Conservation (phyloP, 1,284 basidiomycete genomes). For the Pterulicium gracile region DNA sequence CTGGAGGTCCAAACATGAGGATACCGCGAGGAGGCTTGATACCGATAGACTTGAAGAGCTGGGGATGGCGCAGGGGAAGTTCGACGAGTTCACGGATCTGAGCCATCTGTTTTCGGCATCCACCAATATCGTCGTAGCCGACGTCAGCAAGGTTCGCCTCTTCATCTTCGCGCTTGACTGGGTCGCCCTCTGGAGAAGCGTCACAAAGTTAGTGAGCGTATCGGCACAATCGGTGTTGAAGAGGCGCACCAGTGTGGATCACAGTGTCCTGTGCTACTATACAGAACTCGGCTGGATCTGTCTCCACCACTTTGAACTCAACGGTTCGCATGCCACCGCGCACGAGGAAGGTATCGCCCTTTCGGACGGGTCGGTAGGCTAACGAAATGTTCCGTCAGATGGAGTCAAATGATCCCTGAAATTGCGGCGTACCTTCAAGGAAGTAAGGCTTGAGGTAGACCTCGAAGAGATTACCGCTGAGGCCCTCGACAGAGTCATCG, state of each 20-base stretch:
- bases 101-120: conserved; percentile 98
- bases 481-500: conserved; percentile 95
- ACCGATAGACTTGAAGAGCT: conserved; percentile 99
- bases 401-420: conserved; percentile 2
- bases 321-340: conserved; percentile 96
- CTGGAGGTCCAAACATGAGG: conserved; percentile 92
- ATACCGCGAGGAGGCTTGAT: conserved; percentile 99
- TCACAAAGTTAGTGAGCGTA: conserved; percentile 14
- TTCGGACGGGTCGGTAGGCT: conserved; percentile 91
- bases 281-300: conserved; percentile 91
- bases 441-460: conserved; percentile 99
- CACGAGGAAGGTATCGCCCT: conserved; percentile 98
- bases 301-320: conserved; percentile 98
- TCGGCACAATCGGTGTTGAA: neutral
- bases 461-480: conserved; percentile 98
- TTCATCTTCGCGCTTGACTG: conserved; percentile 98
- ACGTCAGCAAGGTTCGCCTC: conserved; percentile 95
- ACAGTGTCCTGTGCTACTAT: conserved; percentile 97
- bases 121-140: conserved; percentile 98
- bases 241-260: conserved; percentile 70
- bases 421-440: too few species aligned
- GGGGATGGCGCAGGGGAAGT: conserved; percentile 93
- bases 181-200: conserved; percentile 75
- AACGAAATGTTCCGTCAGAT: conserved; percentile 1
- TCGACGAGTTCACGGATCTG: conserved; percentile 99